Evolutionary conservation across 1,139 yeast genomes (phyloP).

Genomic region (Yamadazyma jaroonii): DNA sequence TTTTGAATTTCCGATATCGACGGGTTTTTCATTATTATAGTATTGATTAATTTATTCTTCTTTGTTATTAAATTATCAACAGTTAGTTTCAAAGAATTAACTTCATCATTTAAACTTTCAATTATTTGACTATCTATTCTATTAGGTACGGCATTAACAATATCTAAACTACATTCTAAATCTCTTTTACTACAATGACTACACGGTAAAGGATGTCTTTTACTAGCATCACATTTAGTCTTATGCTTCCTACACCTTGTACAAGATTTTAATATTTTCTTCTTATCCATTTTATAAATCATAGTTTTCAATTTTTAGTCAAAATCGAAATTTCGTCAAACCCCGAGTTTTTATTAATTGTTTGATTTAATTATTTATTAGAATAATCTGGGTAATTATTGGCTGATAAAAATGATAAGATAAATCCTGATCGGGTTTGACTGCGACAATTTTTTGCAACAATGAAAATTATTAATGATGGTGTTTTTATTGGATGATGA

Average conservation of each 20-base stretch:
- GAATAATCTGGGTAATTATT: too few species aligned
- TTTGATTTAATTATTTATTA: too few species aligned
- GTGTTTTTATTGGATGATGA: not conserved
- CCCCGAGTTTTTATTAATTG: too few species aligned
- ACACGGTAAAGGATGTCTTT: slow-evolving; percentile 54
- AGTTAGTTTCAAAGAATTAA: slow-evolving; percentile 22
- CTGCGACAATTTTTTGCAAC: not conserved
- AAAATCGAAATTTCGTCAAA: too few species aligned
- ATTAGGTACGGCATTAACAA: slow-evolving; percentile 26
- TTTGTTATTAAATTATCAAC: slow-evolving; percentile 20
- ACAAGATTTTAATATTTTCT: slow-evolving; percentile 52
- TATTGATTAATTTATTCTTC: slow-evolving; percentile 10
- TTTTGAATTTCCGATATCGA: slow-evolving; percentile 28
- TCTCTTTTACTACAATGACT: slow-evolving; percentile 54
- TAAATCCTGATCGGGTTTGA: too few species aligned
- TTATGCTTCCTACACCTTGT: slow-evolving; percentile 63
- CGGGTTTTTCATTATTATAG: slow-evolving; percentile 19
- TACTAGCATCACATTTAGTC: slow-evolving; percentile 58
- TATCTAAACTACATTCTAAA: slow-evolving; percentile 50
- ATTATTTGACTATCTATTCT: slow-evolving; percentile 28
- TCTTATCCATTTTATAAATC: slow-evolving; percentile 9
- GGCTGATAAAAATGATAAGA: too few species aligned
- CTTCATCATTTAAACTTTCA: slow-evolving; percentile 31
- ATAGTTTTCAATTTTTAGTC: too few species aligned
- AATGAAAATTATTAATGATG: not conserved